A percentile compares a stretch with the other conserved stretches of the same genome.
Evolutionary conservation across 2,329 filamentous ascomycete species (phyloP).

Genomic region (Colletotrichum tamarilloi): DNA sequence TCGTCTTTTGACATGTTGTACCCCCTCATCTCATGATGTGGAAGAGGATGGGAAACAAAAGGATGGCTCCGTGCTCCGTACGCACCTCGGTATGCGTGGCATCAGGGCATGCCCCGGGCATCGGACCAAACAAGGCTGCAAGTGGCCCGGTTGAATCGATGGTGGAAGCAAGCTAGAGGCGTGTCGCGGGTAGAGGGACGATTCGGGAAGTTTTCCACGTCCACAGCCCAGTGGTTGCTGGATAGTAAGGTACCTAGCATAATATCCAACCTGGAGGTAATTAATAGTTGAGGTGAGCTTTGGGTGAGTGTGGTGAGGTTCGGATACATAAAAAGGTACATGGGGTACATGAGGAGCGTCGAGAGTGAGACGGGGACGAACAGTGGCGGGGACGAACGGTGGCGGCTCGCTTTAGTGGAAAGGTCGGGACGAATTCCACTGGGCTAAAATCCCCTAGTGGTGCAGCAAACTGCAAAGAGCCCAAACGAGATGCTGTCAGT

Average conservation of each 20-base stretch:
- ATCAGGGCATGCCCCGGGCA: background rate
- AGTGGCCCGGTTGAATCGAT: background rate
- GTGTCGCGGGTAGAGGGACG: background rate
- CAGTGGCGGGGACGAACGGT: background rate
- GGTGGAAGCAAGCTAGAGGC: conserved; percentile 2
- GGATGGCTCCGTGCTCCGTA: background rate
- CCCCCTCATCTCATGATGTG: background rate
- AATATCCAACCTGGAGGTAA: background rate
- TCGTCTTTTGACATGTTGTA: background rate
- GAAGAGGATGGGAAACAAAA: background rate
- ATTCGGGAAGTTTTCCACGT: background rate
- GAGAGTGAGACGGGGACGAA: background rate
- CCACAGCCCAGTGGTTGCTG: background rate
- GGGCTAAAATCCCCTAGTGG: conserved; percentile 27
- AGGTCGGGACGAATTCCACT: conserved; percentile 23
- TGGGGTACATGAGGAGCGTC: background rate
- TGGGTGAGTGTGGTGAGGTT: background rate
- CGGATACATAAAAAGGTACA: background rate
- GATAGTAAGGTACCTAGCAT: background rate
- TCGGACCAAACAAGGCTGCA: background rate
- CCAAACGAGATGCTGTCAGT: conserved; percentile 25
- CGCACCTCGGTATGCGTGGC: background rate
- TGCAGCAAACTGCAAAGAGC: conserved; percentile 6
- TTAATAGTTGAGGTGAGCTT: background rate
- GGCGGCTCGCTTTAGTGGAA: conserved; percentile 20